phyloP scores from a whole-genome alignment of 1,284 basidiomycete genomes.

The Trametes polyzona region DNA sequence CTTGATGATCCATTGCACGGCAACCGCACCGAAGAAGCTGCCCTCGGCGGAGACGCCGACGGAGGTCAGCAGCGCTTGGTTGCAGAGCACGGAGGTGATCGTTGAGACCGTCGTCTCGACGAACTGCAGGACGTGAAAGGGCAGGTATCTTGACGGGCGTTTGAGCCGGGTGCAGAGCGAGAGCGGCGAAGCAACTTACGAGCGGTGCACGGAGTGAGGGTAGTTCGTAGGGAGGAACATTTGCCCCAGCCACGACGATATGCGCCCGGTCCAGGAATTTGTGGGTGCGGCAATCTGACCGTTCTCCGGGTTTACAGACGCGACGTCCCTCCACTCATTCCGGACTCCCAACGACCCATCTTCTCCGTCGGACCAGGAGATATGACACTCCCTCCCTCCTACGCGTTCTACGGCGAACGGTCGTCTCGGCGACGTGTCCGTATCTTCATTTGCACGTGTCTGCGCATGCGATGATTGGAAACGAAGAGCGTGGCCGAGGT shows the following conservation, averaged over 20 bases:
- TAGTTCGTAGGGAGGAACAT: slow-evolving; percentile 40
- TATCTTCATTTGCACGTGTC: not conserved
- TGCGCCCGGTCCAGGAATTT: slow-evolving; percentile 24
- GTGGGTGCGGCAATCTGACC: slow-evolving; percentile 19
- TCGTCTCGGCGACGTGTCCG: slow-evolving; percentile 6
- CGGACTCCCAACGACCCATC: slow-evolving; percentile 17
- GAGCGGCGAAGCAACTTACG: slow-evolving; percentile 28
- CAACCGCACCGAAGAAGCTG: slow-evolving; percentile 39
- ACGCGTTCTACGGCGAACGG: slow-evolving; percentile 36
- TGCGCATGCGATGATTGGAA: not conserved
- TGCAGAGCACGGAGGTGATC: slow-evolving; percentile 37
- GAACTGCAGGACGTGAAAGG: slow-evolving; percentile 38
- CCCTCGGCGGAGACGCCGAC: slow-evolving; percentile 38
- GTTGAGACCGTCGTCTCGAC: slow-evolving; percentile 34
- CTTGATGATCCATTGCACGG: slow-evolving; percentile 41
- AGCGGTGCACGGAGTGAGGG: slow-evolving; percentile 38
- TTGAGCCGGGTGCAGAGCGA: not conserved
- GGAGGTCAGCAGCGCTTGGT: slow-evolving; percentile 37
- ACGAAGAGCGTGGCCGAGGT: not conserved
- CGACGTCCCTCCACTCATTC: slow-evolving; percentile 35
- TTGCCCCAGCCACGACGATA: slow-evolving; percentile 35
- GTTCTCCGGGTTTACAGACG: slow-evolving; percentile 2
- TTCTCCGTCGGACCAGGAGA: slow-evolving; percentile 31
- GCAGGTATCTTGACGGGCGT: slow-evolving; percentile 27
- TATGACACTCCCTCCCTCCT: slow-evolving; percentile 34